Conservation (phyloP, 805 yeast genomes). For the Yarrowia sp. region DNA sequence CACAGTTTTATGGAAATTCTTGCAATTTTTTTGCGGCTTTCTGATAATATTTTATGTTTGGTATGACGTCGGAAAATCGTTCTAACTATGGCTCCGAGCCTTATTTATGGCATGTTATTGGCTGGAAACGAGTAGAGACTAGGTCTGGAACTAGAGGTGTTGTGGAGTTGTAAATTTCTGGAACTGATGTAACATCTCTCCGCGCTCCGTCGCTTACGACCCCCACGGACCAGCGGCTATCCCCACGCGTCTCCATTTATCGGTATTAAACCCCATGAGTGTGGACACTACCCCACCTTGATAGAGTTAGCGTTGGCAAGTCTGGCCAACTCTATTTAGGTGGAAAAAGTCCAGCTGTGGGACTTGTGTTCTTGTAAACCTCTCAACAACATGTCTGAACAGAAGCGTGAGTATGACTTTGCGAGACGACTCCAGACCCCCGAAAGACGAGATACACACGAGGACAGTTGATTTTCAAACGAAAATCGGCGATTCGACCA, state of each 20-base stretch:
- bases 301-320: slow-evolving; percentile 9
- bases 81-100: not conserved
- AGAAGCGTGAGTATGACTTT: slow-evolving; percentile 10
- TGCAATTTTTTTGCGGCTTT: not conserved
- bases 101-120: not conserved
- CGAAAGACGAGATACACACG: too few species aligned
- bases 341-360: not conserved
- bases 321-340: slow-evolving; percentile 2
- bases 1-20: not conserved
- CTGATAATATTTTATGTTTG: not conserved
- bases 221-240: not conserved
- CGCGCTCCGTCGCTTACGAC: not conserved
- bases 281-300: not conserved
- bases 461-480: too few species aligned
- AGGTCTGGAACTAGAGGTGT: too few species aligned
- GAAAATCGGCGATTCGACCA: too few species aligned
- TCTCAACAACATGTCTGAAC: slow-evolving; percentile 22
- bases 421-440: too few species aligned
- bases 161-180: too few species aligned
- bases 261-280: not conserved
- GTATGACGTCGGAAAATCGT: not conserved
- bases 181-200: too few species aligned
- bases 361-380: not conserved
- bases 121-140: too few species aligned
- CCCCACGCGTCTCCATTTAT: not conserved